phyloP scores from a whole-genome alignment of 2,329 filamentous ascomycete genomes.

The Helotiales sp. region DNA sequence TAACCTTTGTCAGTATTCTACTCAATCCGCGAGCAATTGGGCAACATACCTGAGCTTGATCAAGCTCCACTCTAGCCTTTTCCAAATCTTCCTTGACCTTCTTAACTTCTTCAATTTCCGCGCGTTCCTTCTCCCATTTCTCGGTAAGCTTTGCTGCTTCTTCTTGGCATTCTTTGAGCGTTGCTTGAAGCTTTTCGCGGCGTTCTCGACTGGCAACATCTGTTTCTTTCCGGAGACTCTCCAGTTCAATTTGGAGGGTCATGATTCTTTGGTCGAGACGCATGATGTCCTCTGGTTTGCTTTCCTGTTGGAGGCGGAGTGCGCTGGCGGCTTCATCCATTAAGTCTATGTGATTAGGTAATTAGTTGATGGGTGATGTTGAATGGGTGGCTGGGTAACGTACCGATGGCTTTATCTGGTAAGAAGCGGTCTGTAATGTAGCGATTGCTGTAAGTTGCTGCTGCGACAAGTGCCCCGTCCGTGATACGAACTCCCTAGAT shows the following conservation, averaged over 20 bases:
- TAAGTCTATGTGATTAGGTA: slow-evolving; percentile 48
- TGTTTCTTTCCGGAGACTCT: slow-evolving; percentile 91
- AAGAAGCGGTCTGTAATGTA: slow-evolving; percentile 97
- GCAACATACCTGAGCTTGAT: slow-evolving; percentile 68
- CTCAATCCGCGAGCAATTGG: neutral
- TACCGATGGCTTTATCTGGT: slow-evolving; percentile 90
- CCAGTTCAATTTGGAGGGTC: slow-evolving; percentile 95
- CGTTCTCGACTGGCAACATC: slow-evolving; percentile 89
- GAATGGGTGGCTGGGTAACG: neutral
- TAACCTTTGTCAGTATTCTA: slow-evolving; percentile 20
- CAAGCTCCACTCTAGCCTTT: slow-evolving; percentile 80
- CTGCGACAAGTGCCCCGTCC: slow-evolving; percentile 88
- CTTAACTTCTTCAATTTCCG: slow-evolving; percentile 86
- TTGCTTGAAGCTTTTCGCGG: slow-evolving; percentile 80
- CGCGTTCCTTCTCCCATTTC: slow-evolving; percentile 88
- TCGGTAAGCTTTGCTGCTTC: slow-evolving; percentile 76
- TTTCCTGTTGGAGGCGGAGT: slow-evolving; percentile 90
- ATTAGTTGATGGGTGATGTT: slow-evolving; percentile 46
- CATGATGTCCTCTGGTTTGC: slow-evolving; percentile 93
- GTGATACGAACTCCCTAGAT: slow-evolving; percentile 78
- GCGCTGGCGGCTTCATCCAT: slow-evolving; percentile 96
- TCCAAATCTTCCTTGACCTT: slow-evolving; percentile 88
- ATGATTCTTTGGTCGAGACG: slow-evolving; percentile 92
- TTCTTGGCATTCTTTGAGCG: slow-evolving; percentile 76
- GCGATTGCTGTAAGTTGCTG: slow-evolving; percentile 89